phyloP scores from a whole-genome alignment of 805 yeast genomes.

The Candida vartiovaarae region DNA sequence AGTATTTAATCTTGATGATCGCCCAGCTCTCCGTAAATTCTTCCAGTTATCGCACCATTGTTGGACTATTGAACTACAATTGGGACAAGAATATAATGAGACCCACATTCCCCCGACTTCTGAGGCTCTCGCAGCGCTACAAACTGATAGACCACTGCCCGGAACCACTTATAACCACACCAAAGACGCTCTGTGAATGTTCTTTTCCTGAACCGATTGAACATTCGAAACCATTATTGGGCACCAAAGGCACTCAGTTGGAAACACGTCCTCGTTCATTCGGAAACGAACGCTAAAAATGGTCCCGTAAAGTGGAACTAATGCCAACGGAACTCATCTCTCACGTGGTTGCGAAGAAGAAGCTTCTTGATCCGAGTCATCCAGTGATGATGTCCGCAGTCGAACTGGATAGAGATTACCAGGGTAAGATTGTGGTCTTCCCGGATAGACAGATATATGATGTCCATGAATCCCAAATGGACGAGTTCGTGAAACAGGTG shows the following conservation, averaged over 20 bases:
- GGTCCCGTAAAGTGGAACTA: slow-evolving; percentile 42
- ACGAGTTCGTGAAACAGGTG: slow-evolving; percentile 34
- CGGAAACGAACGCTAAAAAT: slow-evolving; percentile 32
- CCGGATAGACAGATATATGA: slow-evolving; percentile 45
- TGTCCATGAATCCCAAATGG: slow-evolving; percentile 10
- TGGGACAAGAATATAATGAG: slow-evolving; percentile 7
- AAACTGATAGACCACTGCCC: slow-evolving; percentile 15
- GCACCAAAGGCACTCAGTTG: slow-evolving; percentile 47
- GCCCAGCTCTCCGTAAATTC: no score
- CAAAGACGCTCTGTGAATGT: slow-evolving; percentile 41
- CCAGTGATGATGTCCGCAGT: slow-evolving; percentile 48
- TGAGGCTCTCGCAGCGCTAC: slow-evolving; percentile 11
- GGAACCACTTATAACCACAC: slow-evolving; percentile 9
- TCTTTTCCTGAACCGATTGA: slow-evolving; percentile 39
- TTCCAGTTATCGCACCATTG: no score
- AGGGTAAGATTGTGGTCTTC: slow-evolving; percentile 33
- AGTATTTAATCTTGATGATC: no score
- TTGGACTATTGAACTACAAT: no score
- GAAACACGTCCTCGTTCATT: slow-evolving; percentile 50
- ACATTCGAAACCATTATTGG: slow-evolving; percentile 31
- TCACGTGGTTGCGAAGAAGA: slow-evolving; percentile 30
- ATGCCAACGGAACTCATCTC: slow-evolving; percentile 37
- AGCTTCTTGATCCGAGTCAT: slow-evolving; percentile 32
- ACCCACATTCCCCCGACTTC: slow-evolving; percentile 3
- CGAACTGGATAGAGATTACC: slow-evolving; percentile 18